These are phyloP conservation scores for Linum trigynum DNA, from an alignment of 345 rosid species.

Conservation along the genomic window DNA sequence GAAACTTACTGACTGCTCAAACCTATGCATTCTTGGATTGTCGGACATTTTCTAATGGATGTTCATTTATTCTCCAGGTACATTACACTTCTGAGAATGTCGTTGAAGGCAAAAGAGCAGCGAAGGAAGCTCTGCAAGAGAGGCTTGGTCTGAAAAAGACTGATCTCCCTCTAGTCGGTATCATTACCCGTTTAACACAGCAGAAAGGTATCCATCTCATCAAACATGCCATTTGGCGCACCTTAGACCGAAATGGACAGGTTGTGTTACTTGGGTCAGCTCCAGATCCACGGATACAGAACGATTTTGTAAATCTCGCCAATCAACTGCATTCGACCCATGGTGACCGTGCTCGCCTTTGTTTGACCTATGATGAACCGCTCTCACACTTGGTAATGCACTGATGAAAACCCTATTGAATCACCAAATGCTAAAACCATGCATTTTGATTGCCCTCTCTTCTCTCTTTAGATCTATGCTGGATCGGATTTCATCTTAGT, in stretches of 20 bases:
- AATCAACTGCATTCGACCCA: constrained; percentile 65
- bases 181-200: constrained; percentile 79
- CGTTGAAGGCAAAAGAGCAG: constrained; percentile 81
- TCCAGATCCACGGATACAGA: constrained; percentile 92
- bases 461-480: constrained; percentile 54
- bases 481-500: constrained; percentile 92
- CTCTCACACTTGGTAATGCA: constrained; percentile 80
- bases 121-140: constrained; percentile 73
- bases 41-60: not conserved
- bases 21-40: no score
- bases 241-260: constrained; percentile 83
- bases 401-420: constrained; percentile 6
- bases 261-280: constrained; percentile 92
- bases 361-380: constrained; percentile 86
- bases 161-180: constrained; percentile 72
- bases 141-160: constrained; percentile 51
- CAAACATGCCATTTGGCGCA: constrained; percentile 74
- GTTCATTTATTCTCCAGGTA: constrained; percentile 29
- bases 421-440: not conserved
- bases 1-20: not conserved
- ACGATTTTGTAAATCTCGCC: constrained; percentile 77
- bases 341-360: constrained; percentile 59
- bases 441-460: constrained; percentile 1
- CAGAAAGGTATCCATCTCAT: constrained; percentile 96
- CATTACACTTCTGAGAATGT: constrained; percentile 71